Evolutionary conservation across 1,284 basidiomycete genomes (phyloP), one percentile per base, ranked within the genome.

Genomic region (Cryptococcus sp.): DNA sequence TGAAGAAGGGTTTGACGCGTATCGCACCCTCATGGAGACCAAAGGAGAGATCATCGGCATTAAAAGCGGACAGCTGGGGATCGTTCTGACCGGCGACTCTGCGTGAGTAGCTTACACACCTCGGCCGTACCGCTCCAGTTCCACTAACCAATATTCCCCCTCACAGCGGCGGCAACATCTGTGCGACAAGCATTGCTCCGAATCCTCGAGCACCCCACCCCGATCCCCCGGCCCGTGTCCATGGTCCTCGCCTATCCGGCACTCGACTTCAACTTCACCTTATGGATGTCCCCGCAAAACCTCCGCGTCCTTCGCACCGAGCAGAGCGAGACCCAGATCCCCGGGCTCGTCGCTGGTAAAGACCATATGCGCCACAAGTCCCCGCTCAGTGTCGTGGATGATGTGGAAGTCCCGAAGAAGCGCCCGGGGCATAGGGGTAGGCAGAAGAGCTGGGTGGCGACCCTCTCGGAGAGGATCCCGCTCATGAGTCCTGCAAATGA

Each of bases 221-320:
- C 75, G 46, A 74, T 80, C 18, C 79, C 77, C 12, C 79, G 79
- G 23, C 95, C 95, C 0, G 79, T 88, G 46, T 88, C 90, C 0
- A 80, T 98, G 50, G 85, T 96, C 23, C 83, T 96, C 53, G 57
- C 89, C 80, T 84, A 83, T 63, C 79, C 81, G 2, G 79, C 79
- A 18, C 83, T 98, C 50, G 95, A 98, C 74, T 98, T 98, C 80
- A 95, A 96, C 73, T 98, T 94, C 73, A 90, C 89, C 0, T 91
- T 91, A 23, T 98, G 95, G 95, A 97, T 98, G 93, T 86, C 92
- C 0, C 87, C 88, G 1, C 83, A 84, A 20, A 87, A 96, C 73
- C 80, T 98, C 48, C 84, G 84, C 4, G 87, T 95, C 12, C 80
- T 98, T 12, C 84, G 88, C 51, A 77, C 79, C 16, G 90, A 91